phyloP scores from a whole-genome alignment of 495 filamentous ascomycete species.

The Aspergillus cristatus region DNA sequence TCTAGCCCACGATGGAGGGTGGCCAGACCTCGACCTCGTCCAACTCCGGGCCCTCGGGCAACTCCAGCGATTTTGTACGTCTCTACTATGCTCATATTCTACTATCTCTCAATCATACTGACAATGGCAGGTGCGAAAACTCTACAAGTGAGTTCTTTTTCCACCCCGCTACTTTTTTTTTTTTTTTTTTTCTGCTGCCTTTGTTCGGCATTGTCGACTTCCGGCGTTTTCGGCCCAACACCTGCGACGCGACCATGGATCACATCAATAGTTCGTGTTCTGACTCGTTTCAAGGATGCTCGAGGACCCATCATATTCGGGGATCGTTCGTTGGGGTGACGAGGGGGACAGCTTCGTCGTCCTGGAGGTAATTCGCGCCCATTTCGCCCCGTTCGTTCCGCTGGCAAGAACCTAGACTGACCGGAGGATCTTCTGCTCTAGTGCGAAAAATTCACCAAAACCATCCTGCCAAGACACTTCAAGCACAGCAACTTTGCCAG shows the following conservation, averaged over 20 bases:
- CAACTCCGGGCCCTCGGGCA: slow-evolving; percentile 49
- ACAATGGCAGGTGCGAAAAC: slow-evolving; percentile 74
- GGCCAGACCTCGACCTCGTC: slow-evolving; percentile 34
- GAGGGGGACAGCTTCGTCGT: slow-evolving; percentile 95
- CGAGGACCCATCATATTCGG: slow-evolving; percentile 86
- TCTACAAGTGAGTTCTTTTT: slow-evolving; percentile 74
- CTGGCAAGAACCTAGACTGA: slow-evolving; percentile 8
- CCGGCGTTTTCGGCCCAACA: too few relatives aligned
- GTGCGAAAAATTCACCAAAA: slow-evolving; percentile 98
- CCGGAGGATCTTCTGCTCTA: slow-evolving; percentile 22
- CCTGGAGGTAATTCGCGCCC: slow-evolving; percentile 61
- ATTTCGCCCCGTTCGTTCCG: neutral
- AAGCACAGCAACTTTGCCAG: slow-evolving; percentile 99
- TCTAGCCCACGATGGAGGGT: slow-evolving; percentile 44
- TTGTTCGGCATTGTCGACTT: too few relatives aligned
- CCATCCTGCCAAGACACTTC: slow-evolving; percentile 95
- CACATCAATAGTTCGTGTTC: neutral
- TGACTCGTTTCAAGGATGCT: slow-evolving; percentile 62
- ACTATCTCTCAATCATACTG: neutral
- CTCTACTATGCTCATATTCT: slow-evolving; percentile 1
- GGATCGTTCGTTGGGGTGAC: slow-evolving; percentile 92
- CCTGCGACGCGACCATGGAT: too few relatives aligned
- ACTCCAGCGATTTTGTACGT: slow-evolving; percentile 75
- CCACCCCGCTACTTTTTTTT: slow-evolving; percentile 8
- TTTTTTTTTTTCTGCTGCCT: slow-evolving; percentile 2